Evolutionary conservation across 331 rosid genomes (phyloP), one percentile per base, ranked within the genome.

Genomic region (Pyracantha coccinea): DNA sequence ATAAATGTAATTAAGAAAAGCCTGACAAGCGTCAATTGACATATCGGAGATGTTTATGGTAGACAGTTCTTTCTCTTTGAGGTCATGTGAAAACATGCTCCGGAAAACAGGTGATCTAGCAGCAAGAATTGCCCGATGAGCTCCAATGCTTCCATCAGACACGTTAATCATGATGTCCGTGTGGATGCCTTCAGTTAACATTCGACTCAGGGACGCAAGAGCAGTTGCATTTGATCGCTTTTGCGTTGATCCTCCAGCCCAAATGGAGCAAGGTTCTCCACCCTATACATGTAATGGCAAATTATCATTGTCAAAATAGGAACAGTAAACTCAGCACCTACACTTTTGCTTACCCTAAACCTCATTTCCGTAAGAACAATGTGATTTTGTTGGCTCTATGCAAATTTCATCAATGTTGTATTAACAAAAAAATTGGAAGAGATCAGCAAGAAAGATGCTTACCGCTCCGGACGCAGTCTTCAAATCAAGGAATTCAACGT

Each of bases 31-130:
- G 83, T 92, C 96, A 32, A 87, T 76, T 41, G 99, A 86, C 97
- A 94, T 90, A 84, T 94, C 97, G 45, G 90, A 77, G 82, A 94
- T 92, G 86, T 92, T 79, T 68, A 94, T 71, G 44, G 89, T 73
- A 4, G 99, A 90, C 11, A 84, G 77, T 77, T 94, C 93, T 74
- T 94, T 92, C 83, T 92, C 97, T 75, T 86, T 88, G 68, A 94
- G 96, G 75, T 94, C 79, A 20, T 92, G 97, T 27, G 92, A 83
- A 79, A 94, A 94, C 97, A 94, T 94, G 89, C 96, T 90, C 72
- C 68, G 78, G 69, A 94, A 94, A 62, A 94, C 99, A 13, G 99
- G 96, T 12, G 99, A 94, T 24, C 93, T 75, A 2, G 95, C 83
- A 0, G 97, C 95, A 20, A 94, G 96, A 78, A 94, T 82, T 6